Conservation (phyloP, 2,329 filamentous ascomycete genomes). For the Clarireedia sp. region DNA sequence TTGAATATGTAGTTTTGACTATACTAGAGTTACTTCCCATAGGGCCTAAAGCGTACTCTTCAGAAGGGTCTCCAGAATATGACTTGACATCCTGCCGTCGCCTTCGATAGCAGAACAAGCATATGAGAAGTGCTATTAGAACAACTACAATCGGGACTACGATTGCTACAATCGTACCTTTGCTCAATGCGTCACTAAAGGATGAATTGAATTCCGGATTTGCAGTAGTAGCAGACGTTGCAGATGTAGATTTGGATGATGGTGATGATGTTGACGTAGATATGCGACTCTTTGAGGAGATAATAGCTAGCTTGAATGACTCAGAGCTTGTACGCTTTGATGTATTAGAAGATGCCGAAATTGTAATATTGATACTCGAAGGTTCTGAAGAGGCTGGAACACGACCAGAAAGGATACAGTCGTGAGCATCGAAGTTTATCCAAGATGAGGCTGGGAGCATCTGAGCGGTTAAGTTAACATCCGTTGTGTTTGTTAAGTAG, state of each 20-base stretch:
- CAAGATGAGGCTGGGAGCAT: slow-evolving; percentile 18
- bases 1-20: slow-evolving; percentile 11
- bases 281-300: not conserved
- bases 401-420: slow-evolving; percentile 20
- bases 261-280: not conserved
- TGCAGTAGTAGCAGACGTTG: slow-evolving; percentile 3
- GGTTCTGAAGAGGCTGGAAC: slow-evolving; percentile 15
- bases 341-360: slow-evolving; percentile 21
- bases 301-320: slow-evolving; percentile 18
- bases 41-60: slow-evolving; percentile 22
- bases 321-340: slow-evolving; percentile 12
- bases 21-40: slow-evolving; percentile 13
- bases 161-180: slow-evolving; percentile 20
- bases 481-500: slow-evolving; percentile 20
- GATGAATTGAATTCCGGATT: not conserved
- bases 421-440: slow-evolving; percentile 23
- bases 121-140: slow-evolving; percentile 16
- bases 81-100: slow-evolving; percentile 13
- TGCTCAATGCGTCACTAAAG: slow-evolving; percentile 10
- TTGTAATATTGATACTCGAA: slow-evolving; percentile 16
- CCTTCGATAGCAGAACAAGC: slow-evolving; percentile 16
- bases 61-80: slow-evolving; percentile 7
- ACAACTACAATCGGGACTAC: slow-evolving; percentile 17
- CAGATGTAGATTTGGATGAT: slow-evolving; percentile 7
- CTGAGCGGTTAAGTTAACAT: slow-evolving; percentile 16